phyloP scores from a whole-genome alignment of 345 rosid genomes.

The Limnanthes douglasii region DNA sequence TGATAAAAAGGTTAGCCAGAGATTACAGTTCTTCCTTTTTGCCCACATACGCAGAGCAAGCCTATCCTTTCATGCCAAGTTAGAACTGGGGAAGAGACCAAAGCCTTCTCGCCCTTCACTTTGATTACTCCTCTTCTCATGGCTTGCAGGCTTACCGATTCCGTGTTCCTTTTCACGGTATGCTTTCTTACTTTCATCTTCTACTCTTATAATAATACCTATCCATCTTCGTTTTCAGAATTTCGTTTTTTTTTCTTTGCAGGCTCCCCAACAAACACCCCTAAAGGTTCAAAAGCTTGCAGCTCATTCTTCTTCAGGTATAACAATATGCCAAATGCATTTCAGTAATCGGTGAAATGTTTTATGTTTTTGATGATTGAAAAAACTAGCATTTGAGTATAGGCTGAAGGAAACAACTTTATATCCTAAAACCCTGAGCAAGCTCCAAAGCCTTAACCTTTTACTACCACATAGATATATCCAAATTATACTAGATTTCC shows the following conservation, averaged over 20 bases:
- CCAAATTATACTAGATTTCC: too few species aligned
- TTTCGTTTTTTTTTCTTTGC: constrained; percentile 13
- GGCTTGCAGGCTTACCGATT: constrained; percentile 61
- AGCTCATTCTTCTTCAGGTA: constrained; percentile 47
- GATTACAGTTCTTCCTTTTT: too few species aligned
- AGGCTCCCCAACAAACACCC: constrained; percentile 49
- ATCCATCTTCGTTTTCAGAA: constrained; percentile 5
- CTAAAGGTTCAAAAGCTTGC: constrained; percentile 23
- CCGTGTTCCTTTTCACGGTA: constrained; percentile 45
- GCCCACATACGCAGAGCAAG: too few species aligned
- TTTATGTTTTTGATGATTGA: not conserved
- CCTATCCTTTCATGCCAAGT: too few species aligned
- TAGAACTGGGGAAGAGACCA: too few species aligned
- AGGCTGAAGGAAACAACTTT: too few species aligned
- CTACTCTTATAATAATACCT: constrained; percentile 1
- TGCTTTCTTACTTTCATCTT: not conserved
- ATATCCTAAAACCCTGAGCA: not conserved
- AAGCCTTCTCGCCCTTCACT: too few species aligned
- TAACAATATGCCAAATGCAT: not conserved
- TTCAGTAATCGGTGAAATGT: not conserved
- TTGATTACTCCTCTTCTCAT: too few species aligned
- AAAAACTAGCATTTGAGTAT: too few species aligned
- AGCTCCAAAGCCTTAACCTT: not conserved
- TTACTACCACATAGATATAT: too few species aligned
- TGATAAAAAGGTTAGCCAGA: too few species aligned